A percentile compares a stretch with the other conserved stretches of the same genome.
Evolutionary conservation across 306 rosid genomes (phyloP).

Genomic region (Hippophae gyantsensis): DNA sequence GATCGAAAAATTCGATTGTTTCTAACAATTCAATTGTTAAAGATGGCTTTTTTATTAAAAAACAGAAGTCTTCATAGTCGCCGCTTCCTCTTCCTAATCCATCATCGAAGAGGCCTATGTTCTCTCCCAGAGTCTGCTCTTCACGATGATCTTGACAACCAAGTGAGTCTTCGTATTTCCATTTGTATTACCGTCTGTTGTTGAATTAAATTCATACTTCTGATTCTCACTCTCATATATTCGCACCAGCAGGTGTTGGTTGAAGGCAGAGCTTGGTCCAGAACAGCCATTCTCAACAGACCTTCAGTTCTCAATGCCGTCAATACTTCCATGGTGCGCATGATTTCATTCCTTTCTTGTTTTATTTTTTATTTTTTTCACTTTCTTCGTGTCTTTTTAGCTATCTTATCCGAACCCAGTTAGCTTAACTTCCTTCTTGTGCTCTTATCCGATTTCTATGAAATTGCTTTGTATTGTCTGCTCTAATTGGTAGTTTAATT

Average conservation of each 20-base stretch:
- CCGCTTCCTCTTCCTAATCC: slow-evolving; percentile 6
- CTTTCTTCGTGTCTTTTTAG: neutral
- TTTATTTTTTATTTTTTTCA: neutral
- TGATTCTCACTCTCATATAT: neutral
- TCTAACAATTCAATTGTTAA: slow-evolving; percentile 23
- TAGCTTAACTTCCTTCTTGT: neutral
- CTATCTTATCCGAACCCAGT: neutral
- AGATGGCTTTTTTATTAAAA: slow-evolving; percentile 23
- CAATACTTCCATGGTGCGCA: slow-evolving; percentile 31
- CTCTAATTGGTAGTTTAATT: too few species aligned
- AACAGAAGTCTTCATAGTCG: slow-evolving; percentile 17
- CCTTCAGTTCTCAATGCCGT: slow-evolving; percentile 53
- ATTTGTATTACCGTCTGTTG: neutral
- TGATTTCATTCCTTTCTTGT: neutral
- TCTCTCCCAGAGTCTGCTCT: slow-evolving; percentile 20
- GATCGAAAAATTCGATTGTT: too few species aligned
- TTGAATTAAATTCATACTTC: neutral
- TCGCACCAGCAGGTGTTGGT: slow-evolving; percentile 33
- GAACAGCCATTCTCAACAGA: slow-evolving; percentile 56
- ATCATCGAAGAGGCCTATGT: slow-evolving; percentile 22
- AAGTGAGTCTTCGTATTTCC: slow-evolving; percentile 22
- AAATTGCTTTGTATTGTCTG: too few species aligned
- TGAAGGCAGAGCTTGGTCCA: slow-evolving; percentile 43
- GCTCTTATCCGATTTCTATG: too few species aligned
- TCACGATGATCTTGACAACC: slow-evolving; percentile 27